phyloP scores from a whole-genome alignment of 805 yeast species.

The Candida xyloterini region DNA sequence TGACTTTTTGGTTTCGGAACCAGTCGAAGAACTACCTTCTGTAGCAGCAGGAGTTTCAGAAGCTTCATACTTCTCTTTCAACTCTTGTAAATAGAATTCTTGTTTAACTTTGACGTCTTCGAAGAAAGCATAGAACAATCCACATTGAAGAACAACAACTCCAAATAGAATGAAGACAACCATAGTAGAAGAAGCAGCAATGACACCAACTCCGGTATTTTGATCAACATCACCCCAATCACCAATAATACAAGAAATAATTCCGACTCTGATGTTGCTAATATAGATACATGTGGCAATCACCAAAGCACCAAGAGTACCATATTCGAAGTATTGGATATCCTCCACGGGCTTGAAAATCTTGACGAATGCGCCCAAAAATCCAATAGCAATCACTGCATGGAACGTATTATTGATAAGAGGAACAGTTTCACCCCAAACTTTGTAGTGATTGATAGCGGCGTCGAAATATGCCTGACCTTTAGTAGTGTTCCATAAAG shows the following conservation, averaged over 20 bases:
- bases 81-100: conserved; percentile 26
- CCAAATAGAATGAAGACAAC: conserved; percentile 70
- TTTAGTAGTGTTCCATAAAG: conserved; percentile 62
- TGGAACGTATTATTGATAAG: conserved; percentile 62
- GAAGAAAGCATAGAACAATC: conserved; percentile 72
- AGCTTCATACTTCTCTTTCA: conserved; percentile 21
- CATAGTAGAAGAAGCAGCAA: conserved; percentile 86
- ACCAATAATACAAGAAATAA: conserved; percentile 62
- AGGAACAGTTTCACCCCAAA: conserved; percentile 66
- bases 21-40: conserved; percentile 17
- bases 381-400: conserved; percentile 57
- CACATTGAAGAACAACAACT: conserved; percentile 80
- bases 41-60: conserved; percentile 8
- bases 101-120: conserved; percentile 28
- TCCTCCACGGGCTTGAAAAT: conserved; percentile 86
- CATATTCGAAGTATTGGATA: conserved; percentile 85
- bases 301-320: conserved; percentile 70
- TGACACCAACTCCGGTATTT: conserved; percentile 81
- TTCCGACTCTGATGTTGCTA: conserved; percentile 82
- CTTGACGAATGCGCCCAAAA: conserved; percentile 70
- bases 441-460: conserved; percentile 71
- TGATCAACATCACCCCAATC: conserved; percentile 94
- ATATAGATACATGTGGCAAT: conserved; percentile 74
- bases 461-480: conserved; percentile 52
- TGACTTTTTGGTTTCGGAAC: conserved; percentile 20